Conservation (phyloP, 306 rosid species). For the Vigna mungo region DNA sequence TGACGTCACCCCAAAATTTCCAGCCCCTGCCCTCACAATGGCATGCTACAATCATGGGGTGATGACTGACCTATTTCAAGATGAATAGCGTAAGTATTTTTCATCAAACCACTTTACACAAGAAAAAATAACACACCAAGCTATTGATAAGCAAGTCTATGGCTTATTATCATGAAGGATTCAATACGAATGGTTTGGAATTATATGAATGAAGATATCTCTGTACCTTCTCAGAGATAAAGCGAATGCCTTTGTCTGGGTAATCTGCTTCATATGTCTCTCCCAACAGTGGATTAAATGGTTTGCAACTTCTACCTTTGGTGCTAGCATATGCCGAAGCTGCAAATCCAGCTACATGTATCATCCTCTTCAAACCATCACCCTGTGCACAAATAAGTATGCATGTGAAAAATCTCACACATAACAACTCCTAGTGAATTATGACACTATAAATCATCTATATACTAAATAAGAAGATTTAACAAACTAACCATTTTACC, state of each 20-base stretch:
- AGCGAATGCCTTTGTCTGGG: slow-evolving; percentile 87
- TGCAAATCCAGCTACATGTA: slow-evolving; percentile 95
- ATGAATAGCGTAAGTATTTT: slow-evolving; percentile 39
- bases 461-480: background rate
- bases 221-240: slow-evolving; percentile 90
- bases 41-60: slow-evolving; percentile 92
- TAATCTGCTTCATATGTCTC: slow-evolving; percentile 96
- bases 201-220: background rate
- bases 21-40: slow-evolving; percentile 93
- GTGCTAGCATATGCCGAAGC: slow-evolving; percentile 92
- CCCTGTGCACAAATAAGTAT: slow-evolving; percentile 62
- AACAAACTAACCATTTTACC: slow-evolving; percentile 75
- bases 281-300: slow-evolving; percentile 93
- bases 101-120: slow-evolving; percentile 8
- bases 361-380: slow-evolving; percentile 74
- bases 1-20: slow-evolving; percentile 94
- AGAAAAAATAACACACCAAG: background rate
- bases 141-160: background rate
- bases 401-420: slow-evolving; percentile 17
- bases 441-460: background rate
- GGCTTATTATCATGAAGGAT: background rate
- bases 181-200: background rate
- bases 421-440: background rate
- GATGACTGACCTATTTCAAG: slow-evolving; percentile 88
- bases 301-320: slow-evolving; percentile 87